Base-by-base conservation (phyloP, 306 rosid genomes). In the Quercus suber region DNA sequence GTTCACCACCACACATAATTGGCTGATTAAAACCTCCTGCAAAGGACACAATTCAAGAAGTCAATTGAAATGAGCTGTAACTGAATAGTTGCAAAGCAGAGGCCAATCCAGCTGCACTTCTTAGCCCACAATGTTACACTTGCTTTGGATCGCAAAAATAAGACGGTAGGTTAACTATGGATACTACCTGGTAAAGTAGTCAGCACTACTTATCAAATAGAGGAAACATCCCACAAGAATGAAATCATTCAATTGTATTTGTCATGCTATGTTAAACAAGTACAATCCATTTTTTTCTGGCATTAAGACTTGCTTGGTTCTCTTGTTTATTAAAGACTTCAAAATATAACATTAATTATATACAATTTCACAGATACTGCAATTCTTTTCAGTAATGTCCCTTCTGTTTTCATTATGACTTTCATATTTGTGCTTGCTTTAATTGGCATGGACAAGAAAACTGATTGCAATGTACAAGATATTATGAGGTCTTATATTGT, bases 11-110 rank as follows among this genome's bases (percentile, higher is more conserved):
- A 23, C 99, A 95, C 98, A 95, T 95, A 58, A 92, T 91, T 55
- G 99, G 97, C 87, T 94, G 99, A 84, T 94, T 94, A 82, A 94
- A 94, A 7, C 98, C 99, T 76, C 99, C 99, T 95, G 83, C 69
- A 81, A 9, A 41, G 10, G 41, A 77, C 18, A 69, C 28, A 71
- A 49, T 56, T 43, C 53, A 28, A 79, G 3, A 72, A 51, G 51
- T 77, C 61, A 71, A 73, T 43, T 43, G 12, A 49, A 31, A 10
- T 27, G 27, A 81, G 73, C 63, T 56, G 49, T 5, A 76, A 27
- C 56, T 60, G 56, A 58, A 37, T 33, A 14, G 53, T 76, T 53
- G 28, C 33, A 59, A 70, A 17, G 49, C 78, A 43, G 23, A 53
- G 56, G 60, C 28, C 3, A 56, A 75, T 27, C 27, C 4, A 21